Percentiles rank a stretch among this genome's conserved stretches.
These are phyloP conservation scores for Aotearoamyces nothofagi DNA, from an alignment of 2,329 filamentous ascomycete genomes.

Conservation along the genomic window DNA sequence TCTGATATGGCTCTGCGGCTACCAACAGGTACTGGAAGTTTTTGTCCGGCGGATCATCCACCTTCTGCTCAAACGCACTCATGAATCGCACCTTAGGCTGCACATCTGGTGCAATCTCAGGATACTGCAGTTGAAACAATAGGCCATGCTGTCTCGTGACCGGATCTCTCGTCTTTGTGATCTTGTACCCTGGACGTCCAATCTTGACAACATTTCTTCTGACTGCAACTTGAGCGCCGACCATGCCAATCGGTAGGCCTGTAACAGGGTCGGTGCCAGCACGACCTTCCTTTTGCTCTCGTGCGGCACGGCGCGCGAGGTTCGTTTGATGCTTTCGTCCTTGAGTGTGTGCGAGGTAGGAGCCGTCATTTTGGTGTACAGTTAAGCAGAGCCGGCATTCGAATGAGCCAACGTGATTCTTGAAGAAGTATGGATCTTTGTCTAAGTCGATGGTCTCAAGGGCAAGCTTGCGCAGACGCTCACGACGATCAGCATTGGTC, in stretches of 20 bases:
- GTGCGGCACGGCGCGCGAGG: slow-evolving; percentile 84
- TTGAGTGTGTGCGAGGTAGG: slow-evolving; percentile 96
- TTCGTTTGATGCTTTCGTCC: slow-evolving; percentile 99
- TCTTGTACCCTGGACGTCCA: slow-evolving; percentile 90
- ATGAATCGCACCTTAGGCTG: slow-evolving; percentile 85
- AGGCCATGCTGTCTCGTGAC: slow-evolving; percentile 78
- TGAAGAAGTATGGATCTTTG: slow-evolving; percentile 99
- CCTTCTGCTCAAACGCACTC: slow-evolving; percentile 91
- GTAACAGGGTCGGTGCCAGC: slow-evolving; percentile 48
- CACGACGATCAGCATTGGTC: slow-evolving; percentile 91
- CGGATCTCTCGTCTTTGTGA: slow-evolving; percentile 87
- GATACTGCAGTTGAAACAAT: slow-evolving; percentile 93
- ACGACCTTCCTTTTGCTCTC: slow-evolving; percentile 82
- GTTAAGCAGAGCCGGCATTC: slow-evolving; percentile 95
- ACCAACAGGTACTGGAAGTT: slow-evolving; percentile 90
- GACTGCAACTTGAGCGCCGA: slow-evolving; percentile 45
- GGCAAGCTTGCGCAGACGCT: slow-evolving; percentile 92
- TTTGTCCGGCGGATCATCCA: slow-evolving; percentile 85
- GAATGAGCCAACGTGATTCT: slow-evolving; percentile 96
- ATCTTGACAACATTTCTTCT: slow-evolving; percentile 85
- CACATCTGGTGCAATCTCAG: slow-evolving; percentile 66
- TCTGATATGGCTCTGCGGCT: slow-evolving; percentile 96
- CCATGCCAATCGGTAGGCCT: slow-evolving; percentile 58
- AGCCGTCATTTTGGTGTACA: slow-evolving; percentile 97
- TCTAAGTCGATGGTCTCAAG: slow-evolving; percentile 98